These are phyloP conservation scores for Saccharum officinarum DNA, from an alignment of 176 grass and related monocot genomes.

Conservation along the genomic window DNA sequence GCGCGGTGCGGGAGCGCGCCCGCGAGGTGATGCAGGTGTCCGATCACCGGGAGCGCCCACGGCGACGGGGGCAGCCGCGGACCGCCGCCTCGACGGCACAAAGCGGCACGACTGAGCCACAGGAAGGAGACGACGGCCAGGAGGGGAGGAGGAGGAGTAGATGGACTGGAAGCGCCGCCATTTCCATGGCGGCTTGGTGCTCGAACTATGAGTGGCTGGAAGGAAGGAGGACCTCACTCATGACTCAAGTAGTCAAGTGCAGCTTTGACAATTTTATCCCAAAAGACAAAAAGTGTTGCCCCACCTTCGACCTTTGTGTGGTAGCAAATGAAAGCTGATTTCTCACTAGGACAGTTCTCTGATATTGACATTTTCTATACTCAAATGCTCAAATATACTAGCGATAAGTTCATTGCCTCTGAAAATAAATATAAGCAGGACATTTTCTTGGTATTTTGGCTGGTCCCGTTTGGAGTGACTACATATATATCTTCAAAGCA, in stretches of 20 bases:
- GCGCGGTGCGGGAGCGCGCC: constrained; percentile 35
- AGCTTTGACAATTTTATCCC: too few relatives aligned
- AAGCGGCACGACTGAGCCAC: background rate
- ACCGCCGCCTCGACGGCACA: background rate
- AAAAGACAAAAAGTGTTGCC: too few relatives aligned
- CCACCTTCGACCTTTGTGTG: too few relatives aligned
- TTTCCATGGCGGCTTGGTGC: background rate
- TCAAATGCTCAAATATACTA: too few relatives aligned
- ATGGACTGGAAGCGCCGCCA: background rate
- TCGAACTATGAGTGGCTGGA: background rate
- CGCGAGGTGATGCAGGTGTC: constrained; percentile 43
- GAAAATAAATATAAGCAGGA: background rate
- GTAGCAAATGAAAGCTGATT: background rate
- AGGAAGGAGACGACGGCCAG: background rate
- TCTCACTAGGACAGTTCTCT: background rate
- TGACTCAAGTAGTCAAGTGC: too few relatives aligned
- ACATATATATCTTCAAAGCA: too few relatives aligned
- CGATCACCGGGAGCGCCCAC: constrained; percentile 42
- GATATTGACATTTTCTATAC: background rate
- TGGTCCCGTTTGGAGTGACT: too few relatives aligned
- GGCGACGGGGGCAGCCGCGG: constrained; percentile 27
- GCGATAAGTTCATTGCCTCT: too few relatives aligned
- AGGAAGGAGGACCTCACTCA: too few relatives aligned
- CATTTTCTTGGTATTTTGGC: too few relatives aligned
- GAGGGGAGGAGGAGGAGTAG: background rate